Base-by-base conservation (phyloP, 306 rosid species). In the Lathyrus oleraceus region DNA sequence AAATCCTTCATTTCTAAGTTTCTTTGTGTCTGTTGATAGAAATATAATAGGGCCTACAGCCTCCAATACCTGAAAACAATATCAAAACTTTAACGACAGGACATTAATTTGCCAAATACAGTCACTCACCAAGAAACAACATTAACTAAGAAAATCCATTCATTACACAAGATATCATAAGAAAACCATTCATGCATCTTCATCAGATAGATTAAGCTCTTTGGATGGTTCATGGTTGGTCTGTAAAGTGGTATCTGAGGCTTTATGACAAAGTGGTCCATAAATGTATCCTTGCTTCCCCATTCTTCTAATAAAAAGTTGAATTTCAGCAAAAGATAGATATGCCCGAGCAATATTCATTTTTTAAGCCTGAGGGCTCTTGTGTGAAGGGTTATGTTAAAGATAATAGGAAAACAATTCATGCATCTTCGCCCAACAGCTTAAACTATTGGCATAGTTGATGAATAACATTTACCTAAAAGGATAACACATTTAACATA, bases 31-130 rank as follows among this genome's bases (percentile, higher is more conserved):
- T 65, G 95, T 91, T 53, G 99, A 94, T 63, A 94, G 85, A 75
- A 94, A 94, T 70, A 94, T 88, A 76, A 87, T 83, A 78, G 99
- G 98, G 63, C 99, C 99, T 51, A 91, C 97, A 43, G 99, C 97
- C 81, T 94, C 99, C 79, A 94, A 79, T 32, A 94, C 97, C 99
- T 94, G 91, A 74, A 58, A 74, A 67, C n/a, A 36, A 27, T 23
- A 58, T 45, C 59, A 60, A 54, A 35, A 57, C 47, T 69, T 56
- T 10, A 48, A 54, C 17, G 44, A 32, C 23, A 58, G 49, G 78
- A 45, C 9, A 79, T 66, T 71, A 66, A 57, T 38, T 27, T 68
- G 54, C n/a, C 73, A 72, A 76, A 62, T 53, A 30, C 58, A 67
- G 15, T n/a, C 73, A 69, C 44, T 61, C 60, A 59, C 30, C 28